Evolutionary conservation across 768 basidiomycete genomes (phyloP), one percentile per base, ranked within the genome.

Genomic region (Leccinellum albellum): DNA sequence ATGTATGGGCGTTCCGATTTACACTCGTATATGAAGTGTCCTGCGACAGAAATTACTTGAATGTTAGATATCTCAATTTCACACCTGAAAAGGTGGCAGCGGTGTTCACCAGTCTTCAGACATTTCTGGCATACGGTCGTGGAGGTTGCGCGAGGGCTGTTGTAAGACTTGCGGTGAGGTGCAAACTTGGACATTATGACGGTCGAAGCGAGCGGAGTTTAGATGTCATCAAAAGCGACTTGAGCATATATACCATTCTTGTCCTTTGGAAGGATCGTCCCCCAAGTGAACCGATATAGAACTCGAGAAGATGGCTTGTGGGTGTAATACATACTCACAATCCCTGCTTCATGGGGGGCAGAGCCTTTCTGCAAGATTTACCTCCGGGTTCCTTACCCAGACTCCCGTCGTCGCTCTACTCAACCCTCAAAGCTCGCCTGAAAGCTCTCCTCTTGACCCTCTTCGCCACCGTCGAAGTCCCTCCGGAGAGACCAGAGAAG

Each of bases 1-100:
- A 92, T 78, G 70, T 97, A 98, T 24, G 92, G 90, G 3, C 89
- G 80, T 21, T 81, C 64, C 17, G 80, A 79, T 73, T 91, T 92
- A 81, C 95, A 98, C 74, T 97, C 83, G 67, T 87, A 98, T 13
- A 86, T 97, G 70, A 87, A 95, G 72, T 97, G 95, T 0, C 94
- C 94, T 86, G 66, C 35, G 46, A 53, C 20, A 42, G 37, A 21
- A n/a, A n/a, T n/a, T n/a, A n/a, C n/a, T n/a, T 23, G 17, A 14
- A 45, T 5, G 26, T 47, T 28, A 26, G 31, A 23, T 13, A 33
- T 28, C 15, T 49, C 49, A 13, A 37, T 28, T 26, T 46, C 29
- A 17, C 37, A 20, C 45, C 21, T 37, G 64, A 62, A 52, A 14
- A 29, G n/a, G 33, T 10, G 14, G 20, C 17, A 15, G 35, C 31